Evolutionary conservation across 352 stramenopile species (phyloP), one percentile per base, ranked within the genome.

Genomic region (Globisporangium okanoganense): DNA sequence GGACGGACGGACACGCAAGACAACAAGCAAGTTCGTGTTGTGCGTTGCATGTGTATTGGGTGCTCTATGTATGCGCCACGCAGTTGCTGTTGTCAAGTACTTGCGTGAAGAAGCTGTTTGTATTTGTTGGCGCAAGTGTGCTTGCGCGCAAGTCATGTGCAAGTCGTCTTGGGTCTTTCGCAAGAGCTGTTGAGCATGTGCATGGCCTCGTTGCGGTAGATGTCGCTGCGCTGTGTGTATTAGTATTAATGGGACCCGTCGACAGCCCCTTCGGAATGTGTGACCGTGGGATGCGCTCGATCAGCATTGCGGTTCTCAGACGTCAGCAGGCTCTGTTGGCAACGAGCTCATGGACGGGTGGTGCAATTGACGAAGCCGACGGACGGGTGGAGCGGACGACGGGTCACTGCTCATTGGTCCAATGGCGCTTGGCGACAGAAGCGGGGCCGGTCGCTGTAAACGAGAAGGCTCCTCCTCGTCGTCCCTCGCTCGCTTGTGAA

Each of bases 171-270:
- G n/a, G n/a, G n/a, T n/a, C n/a, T n/a, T n/a, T n/a, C n/a, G 20
- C n/a, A 24, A 45, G 22, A 18, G 4, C 29, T 33, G 29, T 33
- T 33, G 29, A 33, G 3, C 29, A 33, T 33, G 29, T 33, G 29
- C 29, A 6, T 6, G 29, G 29, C 3, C 25, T 54, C 25, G 18
- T 38, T 4, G 48, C 10, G 38, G 48, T 40, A 54, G 48, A 40
- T n/a, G n/a, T n/a, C 25, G 27, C 48, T 4, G 8, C 16, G 6
- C 13, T n/a, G 24, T 7, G 12, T 33, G 47, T 53, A 13, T 12
- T 29, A 33, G 45, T 33, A 16, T 16, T 54, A 18, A 38, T 54
- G n/a, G n/a, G n/a, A n/a, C n/a, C 48, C 48, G 48, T 54, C 48
- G 8, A 54, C 27, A 54, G 16, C 4, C 4, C 5, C 24, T 22